These are phyloP conservation scores for Carex kokanica DNA, from an alignment of 176 grass and related monocot genomes.

Conservation along the genomic window DNA sequence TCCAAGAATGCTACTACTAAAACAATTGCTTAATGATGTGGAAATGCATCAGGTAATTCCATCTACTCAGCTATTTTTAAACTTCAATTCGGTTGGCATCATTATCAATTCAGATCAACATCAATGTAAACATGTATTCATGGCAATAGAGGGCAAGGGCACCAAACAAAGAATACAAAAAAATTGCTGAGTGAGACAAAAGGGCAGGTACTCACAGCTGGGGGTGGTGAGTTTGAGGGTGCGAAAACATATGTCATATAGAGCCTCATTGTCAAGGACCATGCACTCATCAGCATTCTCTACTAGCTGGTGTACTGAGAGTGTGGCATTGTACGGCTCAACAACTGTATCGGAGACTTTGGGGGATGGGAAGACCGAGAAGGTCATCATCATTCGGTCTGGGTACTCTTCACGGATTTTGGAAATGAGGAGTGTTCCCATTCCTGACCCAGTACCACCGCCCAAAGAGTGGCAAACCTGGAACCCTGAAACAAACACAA, in stretches of 20 bases:
- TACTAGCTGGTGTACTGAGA: conserved; percentile 68
- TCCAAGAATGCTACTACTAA: background rate
- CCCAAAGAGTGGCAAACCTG: conserved; percentile 64
- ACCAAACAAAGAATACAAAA: background rate
- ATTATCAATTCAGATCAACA: background rate
- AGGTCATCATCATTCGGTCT: conserved; percentile 73
- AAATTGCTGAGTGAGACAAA: background rate
- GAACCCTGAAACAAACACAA: conserved; percentile 38
- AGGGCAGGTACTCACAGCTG: conserved; percentile 33
- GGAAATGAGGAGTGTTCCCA: conserved; percentile 80
- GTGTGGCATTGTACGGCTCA: conserved; percentile 75
- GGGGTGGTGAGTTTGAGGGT: conserved; percentile 66
- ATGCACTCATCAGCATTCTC: conserved; percentile 84
- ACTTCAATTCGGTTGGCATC: background rate
- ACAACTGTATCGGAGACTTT: conserved; percentile 75
- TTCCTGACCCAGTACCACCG: conserved; percentile 64
- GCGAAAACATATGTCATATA: conserved; percentile 71
- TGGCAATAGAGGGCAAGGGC: background rate
- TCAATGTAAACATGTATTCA: background rate
- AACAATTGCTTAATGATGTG: background rate
- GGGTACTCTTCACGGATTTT: conserved; percentile 77
- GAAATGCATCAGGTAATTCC: background rate
- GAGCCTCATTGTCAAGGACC: conserved; percentile 75
- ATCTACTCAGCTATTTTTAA: background rate
- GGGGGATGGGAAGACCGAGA: conserved; percentile 70